A percentile compares a stretch with the other conserved stretches of the same genome.
Evolutionary conservation across 805 yeast species (phyloP).

Genomic region (Kodamaea kaohsiungensis): DNA sequence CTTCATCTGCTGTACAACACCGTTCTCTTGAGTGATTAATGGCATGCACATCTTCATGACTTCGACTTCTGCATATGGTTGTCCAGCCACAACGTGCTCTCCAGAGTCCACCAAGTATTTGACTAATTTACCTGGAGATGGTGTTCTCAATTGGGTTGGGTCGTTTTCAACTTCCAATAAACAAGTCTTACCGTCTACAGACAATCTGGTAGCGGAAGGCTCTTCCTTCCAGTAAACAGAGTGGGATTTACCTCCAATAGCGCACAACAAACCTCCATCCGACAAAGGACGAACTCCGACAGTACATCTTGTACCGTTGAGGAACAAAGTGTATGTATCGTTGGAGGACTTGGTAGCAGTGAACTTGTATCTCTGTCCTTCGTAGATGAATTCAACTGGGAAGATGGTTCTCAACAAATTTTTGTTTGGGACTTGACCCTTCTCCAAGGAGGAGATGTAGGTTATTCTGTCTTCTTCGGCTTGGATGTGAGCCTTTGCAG

Average conservation of each 20-base stretch:
- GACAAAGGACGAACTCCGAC: constrained; percentile 86
- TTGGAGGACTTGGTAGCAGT: constrained; percentile 91
- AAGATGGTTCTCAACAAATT: constrained; percentile 80
- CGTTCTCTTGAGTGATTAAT: constrained; percentile 88
- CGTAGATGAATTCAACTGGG: constrained; percentile 94
- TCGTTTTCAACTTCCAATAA: constrained; percentile 93
- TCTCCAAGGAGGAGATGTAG: constrained; percentile 77
- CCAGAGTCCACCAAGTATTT: constrained; percentile 93
- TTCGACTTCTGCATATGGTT: constrained; percentile 97
- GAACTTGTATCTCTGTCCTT: constrained; percentile 88
- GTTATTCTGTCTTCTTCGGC: constrained; percentile 69
- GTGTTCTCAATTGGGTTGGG: constrained; percentile 97
- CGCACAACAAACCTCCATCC: constrained; percentile 90
- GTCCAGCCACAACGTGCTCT: constrained; percentile 88
- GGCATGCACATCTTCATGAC: constrained; percentile 99
- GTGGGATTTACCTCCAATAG: constrained; percentile 91
- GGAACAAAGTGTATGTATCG: constrained; percentile 83
- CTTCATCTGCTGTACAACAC: constrained; percentile 86
- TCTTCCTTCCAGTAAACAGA: constrained; percentile 98
- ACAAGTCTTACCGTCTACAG: constrained; percentile 95
- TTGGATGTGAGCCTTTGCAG: constrained; percentile 86
- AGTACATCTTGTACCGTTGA: constrained; percentile 89
- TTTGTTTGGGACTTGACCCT: constrained; percentile 92
- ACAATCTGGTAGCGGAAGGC: constrained; percentile 89
- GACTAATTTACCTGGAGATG: constrained; percentile 98